These are phyloP conservation scores for Chrysanthemum makinoi DNA, from an alignment of 129 eudicot genomes.

Conservation along the genomic window DNA sequence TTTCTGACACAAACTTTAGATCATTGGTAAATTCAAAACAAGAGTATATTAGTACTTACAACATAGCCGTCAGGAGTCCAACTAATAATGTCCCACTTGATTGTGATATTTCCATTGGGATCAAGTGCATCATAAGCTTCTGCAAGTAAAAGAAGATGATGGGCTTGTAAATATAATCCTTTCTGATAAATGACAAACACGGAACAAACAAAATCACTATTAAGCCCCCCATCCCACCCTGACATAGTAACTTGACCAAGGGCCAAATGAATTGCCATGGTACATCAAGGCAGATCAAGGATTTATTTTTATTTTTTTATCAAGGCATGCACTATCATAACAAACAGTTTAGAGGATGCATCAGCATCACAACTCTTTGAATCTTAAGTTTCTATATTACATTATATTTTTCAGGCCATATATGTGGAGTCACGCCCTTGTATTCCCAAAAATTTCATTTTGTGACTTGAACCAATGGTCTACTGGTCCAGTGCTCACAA, in stretches of 20 bases:
- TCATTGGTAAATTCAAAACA: background rate
- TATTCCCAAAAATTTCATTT: too few relatives aligned
- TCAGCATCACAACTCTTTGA: too few relatives aligned
- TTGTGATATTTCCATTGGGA: constrained; percentile 85
- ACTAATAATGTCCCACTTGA: constrained; percentile 84
- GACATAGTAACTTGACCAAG: too few relatives aligned
- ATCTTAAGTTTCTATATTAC: too few relatives aligned
- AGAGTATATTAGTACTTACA: constrained; percentile 45
- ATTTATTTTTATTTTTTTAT: background rate
- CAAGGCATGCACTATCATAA: too few relatives aligned
- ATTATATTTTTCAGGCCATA: too few relatives aligned
- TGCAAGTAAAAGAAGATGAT: constrained; percentile 28
- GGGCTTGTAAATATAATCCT: background rate
- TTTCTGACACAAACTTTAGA: background rate
- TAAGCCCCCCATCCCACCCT: too few relatives aligned
- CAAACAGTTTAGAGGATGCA: too few relatives aligned
- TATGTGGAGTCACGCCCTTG: too few relatives aligned
- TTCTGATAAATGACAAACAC: background rate
- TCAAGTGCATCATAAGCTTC: constrained; percentile 95
- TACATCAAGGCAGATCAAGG: constrained; percentile 4
- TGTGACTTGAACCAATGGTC: too few relatives aligned
- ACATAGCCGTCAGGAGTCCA: constrained; percentile 99
- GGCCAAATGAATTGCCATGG: background rate
- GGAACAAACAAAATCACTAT: constrained; percentile 17
- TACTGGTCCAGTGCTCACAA: too few relatives aligned